Conservation (phyloP, 2,329 filamentous ascomycete genomes). For the Aspergillus bombycis region DNA sequence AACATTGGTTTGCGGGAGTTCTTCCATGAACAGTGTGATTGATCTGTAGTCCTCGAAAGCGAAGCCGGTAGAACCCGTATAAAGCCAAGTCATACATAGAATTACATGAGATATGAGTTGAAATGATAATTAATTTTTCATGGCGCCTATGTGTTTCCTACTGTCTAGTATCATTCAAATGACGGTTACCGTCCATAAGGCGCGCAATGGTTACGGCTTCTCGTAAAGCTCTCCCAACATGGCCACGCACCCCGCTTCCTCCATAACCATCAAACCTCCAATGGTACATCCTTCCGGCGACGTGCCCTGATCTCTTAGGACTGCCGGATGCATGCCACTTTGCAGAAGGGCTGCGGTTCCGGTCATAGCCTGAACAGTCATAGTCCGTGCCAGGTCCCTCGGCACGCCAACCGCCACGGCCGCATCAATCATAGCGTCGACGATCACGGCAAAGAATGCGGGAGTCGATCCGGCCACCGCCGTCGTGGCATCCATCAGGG, state of each 20-base stretch:
- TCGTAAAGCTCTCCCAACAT: constrained; percentile 58
- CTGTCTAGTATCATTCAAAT: constrained; percentile 4
- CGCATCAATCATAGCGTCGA: constrained; percentile 64
- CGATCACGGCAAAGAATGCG: constrained; percentile 62
- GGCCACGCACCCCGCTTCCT: constrained; percentile 61
- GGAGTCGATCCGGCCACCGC: constrained; percentile 64
- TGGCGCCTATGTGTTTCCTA: background rate
- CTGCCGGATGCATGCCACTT: constrained; percentile 61
- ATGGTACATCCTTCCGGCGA: constrained; percentile 67
- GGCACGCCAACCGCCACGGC: constrained; percentile 66
- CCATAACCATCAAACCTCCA: constrained; percentile 62
- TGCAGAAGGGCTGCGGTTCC: constrained; percentile 63
- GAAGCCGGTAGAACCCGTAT: background rate
- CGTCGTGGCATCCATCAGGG: constrained; percentile 60
- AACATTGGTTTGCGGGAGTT: constrained; percentile 56
- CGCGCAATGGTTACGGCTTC: constrained; percentile 63
- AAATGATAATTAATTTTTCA: background rate
- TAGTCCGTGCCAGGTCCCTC: constrained; percentile 60
- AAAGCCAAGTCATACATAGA: background rate
- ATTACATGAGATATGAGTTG: background rate
- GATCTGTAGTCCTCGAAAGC: too few species aligned
- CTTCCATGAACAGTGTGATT: constrained; percentile 18
- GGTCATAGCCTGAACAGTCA: constrained; percentile 65
- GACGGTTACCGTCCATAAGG: constrained; percentile 43
- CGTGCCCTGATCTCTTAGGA: constrained; percentile 62